These are phyloP conservation scores for Pythium phragmitis DNA, from an alignment of 352 stramenopile species.

Conservation along the genomic window DNA sequence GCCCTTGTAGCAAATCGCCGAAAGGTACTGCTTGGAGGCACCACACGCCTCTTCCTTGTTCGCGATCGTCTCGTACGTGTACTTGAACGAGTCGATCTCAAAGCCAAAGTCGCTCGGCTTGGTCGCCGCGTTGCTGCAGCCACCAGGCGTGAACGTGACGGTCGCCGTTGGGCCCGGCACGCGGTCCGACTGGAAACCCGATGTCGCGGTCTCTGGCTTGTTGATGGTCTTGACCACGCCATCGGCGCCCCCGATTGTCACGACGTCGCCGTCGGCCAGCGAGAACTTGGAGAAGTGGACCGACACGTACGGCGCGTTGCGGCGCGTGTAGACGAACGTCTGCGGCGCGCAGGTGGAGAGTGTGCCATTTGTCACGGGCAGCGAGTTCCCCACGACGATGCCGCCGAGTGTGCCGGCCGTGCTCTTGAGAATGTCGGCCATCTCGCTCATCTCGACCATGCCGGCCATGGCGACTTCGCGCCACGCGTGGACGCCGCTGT, in stretches of 20 bases:
- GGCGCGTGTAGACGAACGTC: conserved; percentile 26
- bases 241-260: conserved; percentile 26
- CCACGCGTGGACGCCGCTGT: conserved; percentile 11
- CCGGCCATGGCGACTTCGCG: conserved; percentile 21
- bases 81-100: conserved; percentile 33
- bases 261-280: conserved; percentile 26
- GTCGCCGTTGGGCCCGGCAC: conserved; percentile 19
- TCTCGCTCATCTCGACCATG: conserved; percentile 9
- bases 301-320: conserved; percentile 32
- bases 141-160: conserved; percentile 24
- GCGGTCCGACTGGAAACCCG: conserved; percentile 20
- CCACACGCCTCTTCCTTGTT: conserved; percentile 36
- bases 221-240: conserved; percentile 18
- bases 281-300: conserved; percentile 36
- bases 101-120: conserved; percentile 28
- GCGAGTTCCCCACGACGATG: conserved; percentile 35
- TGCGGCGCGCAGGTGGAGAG: conserved; percentile 25
- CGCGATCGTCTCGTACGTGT: conserved; percentile 28
- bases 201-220: conserved; percentile 5
- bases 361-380: conserved; percentile 36
- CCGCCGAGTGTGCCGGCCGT: conserved; percentile 12
- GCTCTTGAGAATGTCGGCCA: neutral
- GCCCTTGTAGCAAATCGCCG: conserved; percentile 38
- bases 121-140: conserved; percentile 7
- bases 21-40: conserved; percentile 30